A percentile compares a stretch with the other conserved stretches of the same genome.
These are phyloP conservation scores for Mycena galopus DNA, from an alignment of 768 basidiomycete species.

Conservation along the genomic window DNA sequence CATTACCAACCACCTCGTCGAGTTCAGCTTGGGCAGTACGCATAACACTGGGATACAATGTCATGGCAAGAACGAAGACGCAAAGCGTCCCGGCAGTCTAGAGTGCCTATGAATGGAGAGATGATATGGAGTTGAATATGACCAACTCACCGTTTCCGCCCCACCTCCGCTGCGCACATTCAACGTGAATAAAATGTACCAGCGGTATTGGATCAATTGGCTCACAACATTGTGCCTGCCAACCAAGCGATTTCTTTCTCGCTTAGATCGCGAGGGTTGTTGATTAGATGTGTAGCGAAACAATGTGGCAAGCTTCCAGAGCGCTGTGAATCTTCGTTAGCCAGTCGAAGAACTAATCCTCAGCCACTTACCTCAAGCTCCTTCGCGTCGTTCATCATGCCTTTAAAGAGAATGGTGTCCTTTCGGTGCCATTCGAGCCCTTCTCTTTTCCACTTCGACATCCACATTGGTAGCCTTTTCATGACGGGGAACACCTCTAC, in stretches of 20 bases:
- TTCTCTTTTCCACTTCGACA: constrained; percentile 47
- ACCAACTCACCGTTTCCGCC: neutral
- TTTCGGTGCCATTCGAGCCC: constrained; percentile 39
- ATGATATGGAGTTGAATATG: too few relatives aligned
- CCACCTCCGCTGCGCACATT: neutral
- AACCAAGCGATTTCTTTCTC: constrained; percentile 5
- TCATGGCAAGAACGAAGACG: constrained; percentile 18
- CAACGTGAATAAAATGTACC: neutral
- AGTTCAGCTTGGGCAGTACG: constrained; percentile 19
- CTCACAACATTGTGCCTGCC: constrained; percentile 8
- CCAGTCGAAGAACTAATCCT: neutral
- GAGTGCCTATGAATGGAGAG: neutral
- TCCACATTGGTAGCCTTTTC: constrained; percentile 43
- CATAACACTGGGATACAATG: constrained; percentile 16
- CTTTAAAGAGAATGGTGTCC: constrained; percentile 42
- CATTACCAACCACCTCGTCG: constrained; percentile 17
- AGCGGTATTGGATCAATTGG: neutral
- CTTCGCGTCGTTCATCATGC: constrained; percentile 29
- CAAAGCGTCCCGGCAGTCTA: neutral
- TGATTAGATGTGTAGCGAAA: neutral
- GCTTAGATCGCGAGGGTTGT: neutral
- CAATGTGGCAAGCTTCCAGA: neutral
- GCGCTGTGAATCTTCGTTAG: neutral
- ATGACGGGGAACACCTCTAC: constrained; percentile 54
- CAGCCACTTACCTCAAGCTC: neutral